phyloP scores from a whole-genome alignment of 176 grass and related monocot genomes.

The Chrysopogon serrulatus region DNA sequence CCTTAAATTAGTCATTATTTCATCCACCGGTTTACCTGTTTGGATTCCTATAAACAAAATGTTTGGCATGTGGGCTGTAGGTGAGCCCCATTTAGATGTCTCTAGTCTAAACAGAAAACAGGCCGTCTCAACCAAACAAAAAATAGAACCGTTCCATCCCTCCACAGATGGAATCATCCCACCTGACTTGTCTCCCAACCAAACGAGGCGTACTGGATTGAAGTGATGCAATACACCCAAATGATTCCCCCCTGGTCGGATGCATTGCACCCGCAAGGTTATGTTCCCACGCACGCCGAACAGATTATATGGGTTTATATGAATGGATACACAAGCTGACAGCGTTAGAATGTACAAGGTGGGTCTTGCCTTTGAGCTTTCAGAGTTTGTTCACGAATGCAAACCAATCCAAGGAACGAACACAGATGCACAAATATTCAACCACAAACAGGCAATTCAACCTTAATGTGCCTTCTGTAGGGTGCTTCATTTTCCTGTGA shows the following conservation, averaged over 20 bases:
- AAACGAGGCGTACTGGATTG: no score
- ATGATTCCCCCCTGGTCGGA: neutral
- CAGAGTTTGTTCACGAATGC: constrained; percentile 11
- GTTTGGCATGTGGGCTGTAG: no score
- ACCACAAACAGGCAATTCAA: neutral
- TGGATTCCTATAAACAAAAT: no score
- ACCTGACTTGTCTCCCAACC: no score
- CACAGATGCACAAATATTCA: constrained; percentile 17
- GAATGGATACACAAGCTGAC: neutral
- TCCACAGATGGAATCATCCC: no score
- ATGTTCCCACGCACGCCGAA: neutral
- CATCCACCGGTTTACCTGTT: no score
- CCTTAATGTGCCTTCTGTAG: neutral
- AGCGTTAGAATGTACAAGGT: constrained; percentile 17
- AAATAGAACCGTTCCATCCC: no score
- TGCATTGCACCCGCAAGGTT: neutral
- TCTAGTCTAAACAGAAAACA: no score
- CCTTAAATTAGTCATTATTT: no score
- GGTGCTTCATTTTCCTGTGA: neutral
- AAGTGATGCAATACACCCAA: neutral
- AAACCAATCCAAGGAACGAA: constrained; percentile 15
- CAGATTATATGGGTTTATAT: neutral
- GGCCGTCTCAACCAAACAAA: no score
- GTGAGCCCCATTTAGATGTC: no score
- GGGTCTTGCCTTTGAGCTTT: neutral